Conservation (phyloP, 176 grass and related monocot species). For the Oryza coarctata region DNA sequence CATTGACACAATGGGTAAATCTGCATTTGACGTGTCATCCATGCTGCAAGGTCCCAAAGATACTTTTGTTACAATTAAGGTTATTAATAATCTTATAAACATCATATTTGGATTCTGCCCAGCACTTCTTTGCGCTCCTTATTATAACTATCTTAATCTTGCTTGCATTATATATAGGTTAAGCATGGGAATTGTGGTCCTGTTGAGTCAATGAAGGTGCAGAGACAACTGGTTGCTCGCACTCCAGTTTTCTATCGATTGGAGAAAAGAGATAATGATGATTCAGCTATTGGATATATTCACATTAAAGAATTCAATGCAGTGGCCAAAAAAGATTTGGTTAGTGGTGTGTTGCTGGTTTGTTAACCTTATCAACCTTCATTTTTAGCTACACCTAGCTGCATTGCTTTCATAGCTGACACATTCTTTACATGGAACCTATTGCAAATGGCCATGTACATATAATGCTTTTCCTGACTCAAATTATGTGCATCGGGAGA, state of each 20-base stretch:
- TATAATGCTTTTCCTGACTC: slow-evolving; percentile 6
- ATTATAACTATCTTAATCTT: slow-evolving; percentile 32
- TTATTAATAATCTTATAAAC: slow-evolving; percentile 30
- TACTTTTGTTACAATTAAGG: slow-evolving; percentile 92
- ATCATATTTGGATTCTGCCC: slow-evolving; percentile 17
- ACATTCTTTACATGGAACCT: not conserved
- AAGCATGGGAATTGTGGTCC: slow-evolving; percentile 83
- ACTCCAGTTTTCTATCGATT: slow-evolving; percentile 89
- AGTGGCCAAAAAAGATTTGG: slow-evolving; percentile 96
- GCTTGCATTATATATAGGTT: slow-evolving; percentile 56
- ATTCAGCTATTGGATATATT: slow-evolving; percentile 85
- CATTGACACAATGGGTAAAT: slow-evolving; percentile 72
- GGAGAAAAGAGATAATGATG: slow-evolving; percentile 71
- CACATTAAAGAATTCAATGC: slow-evolving; percentile 98
- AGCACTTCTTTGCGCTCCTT: slow-evolving; percentile 1
- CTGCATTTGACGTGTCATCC: slow-evolving; percentile 92
- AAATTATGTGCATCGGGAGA: not conserved
- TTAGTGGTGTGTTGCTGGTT: slow-evolving; percentile 70
- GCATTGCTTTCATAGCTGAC: not conserved
- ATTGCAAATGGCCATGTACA: slow-evolving; percentile 11
- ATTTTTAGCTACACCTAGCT: not conserved
- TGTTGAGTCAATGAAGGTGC: slow-evolving; percentile 81
- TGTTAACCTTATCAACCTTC: slow-evolving; percentile 34
- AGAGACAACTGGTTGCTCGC: slow-evolving; percentile 80
- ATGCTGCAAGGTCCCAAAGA: slow-evolving; percentile 92